Conservation (phyloP, 495 filamentous ascomycete genomes). For the Penicillium macrosclerotiorum region DNA sequence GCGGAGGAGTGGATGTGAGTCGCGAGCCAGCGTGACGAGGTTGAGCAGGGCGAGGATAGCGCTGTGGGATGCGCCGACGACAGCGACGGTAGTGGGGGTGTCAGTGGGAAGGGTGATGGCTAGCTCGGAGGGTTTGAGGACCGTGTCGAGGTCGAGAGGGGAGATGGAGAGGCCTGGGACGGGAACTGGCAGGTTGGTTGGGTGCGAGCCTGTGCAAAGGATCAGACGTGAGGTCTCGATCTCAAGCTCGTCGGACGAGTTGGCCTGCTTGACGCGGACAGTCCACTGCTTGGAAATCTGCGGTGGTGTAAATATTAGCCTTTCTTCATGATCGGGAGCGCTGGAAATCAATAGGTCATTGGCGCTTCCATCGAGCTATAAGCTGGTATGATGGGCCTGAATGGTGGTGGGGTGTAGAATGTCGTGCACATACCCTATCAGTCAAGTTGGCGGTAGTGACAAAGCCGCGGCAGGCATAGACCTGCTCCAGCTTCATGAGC, state of each 20-base stretch:
- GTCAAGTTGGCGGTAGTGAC: conserved; percentile 41
- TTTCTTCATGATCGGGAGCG: not conserved
- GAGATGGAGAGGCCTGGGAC: conserved; percentile 27
- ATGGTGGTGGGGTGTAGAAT: not conserved
- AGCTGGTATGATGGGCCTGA: not conserved
- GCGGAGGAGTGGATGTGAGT: conserved; percentile 49
- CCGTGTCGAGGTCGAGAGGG: conserved; percentile 52
- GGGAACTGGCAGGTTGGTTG: conserved; percentile 43
- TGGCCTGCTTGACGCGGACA: conserved; percentile 34
- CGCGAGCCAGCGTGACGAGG: conserved; percentile 49
- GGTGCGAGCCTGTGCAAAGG: conserved; percentile 58
- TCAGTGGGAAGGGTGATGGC: conserved; percentile 34
- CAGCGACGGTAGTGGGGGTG: conserved; percentile 42
- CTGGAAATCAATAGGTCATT: too few relatives aligned
- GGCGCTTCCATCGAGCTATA: too few relatives aligned
- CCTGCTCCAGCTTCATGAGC: conserved; percentile 44
- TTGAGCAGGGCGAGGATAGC: conserved; percentile 62
- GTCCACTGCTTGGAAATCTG: conserved; percentile 42
- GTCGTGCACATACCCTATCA: conserved; percentile 26
- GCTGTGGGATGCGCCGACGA: conserved; percentile 61
- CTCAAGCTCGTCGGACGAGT: conserved; percentile 30
- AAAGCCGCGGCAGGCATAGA: conserved; percentile 37
- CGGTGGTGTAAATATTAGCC: conserved; percentile 11
- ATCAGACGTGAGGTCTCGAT: conserved; percentile 44
- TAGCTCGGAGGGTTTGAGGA: conserved; percentile 55